Conservation (phyloP, 345 rosid genomes). For the Garcia nutans region DNA sequence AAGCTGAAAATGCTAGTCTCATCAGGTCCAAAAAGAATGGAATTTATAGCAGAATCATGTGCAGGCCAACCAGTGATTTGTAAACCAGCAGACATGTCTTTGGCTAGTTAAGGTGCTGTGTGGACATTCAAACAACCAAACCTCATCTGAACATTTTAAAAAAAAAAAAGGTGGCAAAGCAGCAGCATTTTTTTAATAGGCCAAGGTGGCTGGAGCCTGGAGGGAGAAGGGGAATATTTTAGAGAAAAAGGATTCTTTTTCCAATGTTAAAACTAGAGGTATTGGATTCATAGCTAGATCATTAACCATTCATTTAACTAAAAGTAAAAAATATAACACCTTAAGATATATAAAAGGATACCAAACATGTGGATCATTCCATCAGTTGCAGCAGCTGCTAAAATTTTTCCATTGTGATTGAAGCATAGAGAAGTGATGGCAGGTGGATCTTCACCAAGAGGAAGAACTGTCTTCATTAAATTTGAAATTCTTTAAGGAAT, state of each 20-base stretch:
- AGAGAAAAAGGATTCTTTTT: no score
- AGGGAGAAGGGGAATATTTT: neutral
- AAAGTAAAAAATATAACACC: neutral
- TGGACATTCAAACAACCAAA: neutral
- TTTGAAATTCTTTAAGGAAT: slow-evolving; percentile 31
- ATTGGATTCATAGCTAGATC: neutral
- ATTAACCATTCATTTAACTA: neutral
- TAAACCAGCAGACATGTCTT: slow-evolving; percentile 74
- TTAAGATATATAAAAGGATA: slow-evolving; percentile 48
- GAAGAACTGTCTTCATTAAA: slow-evolving; percentile 70
- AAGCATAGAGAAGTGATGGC: slow-evolving; percentile 72
- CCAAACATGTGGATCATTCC: slow-evolving; percentile 90
- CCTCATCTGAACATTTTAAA: neutral
- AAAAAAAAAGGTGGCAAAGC: neutral
- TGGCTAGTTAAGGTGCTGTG: slow-evolving; percentile 41
- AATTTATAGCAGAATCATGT: slow-evolving; percentile 67
- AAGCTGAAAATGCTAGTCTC: slow-evolving; percentile 73
- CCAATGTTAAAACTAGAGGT: neutral
- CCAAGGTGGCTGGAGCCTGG: neutral
- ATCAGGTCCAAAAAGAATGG: slow-evolving; percentile 64
- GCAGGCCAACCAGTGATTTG: slow-evolving; percentile 85
- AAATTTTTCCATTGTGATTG: slow-evolving; percentile 76
- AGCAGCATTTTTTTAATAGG: neutral
- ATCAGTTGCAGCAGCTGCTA: slow-evolving; percentile 76
- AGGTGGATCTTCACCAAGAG: slow-evolving; percentile 82